Percentiles rank a stretch among this genome's conserved stretches.
These are phyloP conservation scores for Plasmodium fragile DNA, from an alignment of 169 alveolate species.

Conservation along the genomic window DNA sequence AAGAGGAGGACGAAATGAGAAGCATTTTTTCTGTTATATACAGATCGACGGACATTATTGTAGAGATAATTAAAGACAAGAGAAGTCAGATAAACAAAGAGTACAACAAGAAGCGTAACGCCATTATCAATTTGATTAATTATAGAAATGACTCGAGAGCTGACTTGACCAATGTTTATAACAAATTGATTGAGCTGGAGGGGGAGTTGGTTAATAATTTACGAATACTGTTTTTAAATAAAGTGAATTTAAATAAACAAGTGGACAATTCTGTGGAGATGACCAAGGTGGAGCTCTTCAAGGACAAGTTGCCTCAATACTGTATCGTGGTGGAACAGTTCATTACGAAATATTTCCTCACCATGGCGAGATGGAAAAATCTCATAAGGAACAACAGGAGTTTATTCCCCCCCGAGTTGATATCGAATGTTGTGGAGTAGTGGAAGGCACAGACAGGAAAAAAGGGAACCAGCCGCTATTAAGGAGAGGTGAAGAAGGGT, in stretches of 20 bases:
- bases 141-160: background rate
- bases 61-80: constrained; percentile 10
- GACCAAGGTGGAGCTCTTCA: background rate
- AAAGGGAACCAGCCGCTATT: background rate
- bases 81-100: background rate
- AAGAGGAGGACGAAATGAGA: background rate
- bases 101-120: constrained; percentile 9
- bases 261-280: constrained; percentile 28
- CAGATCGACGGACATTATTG: constrained; percentile 10
- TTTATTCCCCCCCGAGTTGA: constrained; percentile 19
- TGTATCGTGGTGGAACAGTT: constrained; percentile 24
- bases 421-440: background rate
- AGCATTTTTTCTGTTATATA: constrained; percentile 8
- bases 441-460: background rate
- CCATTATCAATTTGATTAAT: constrained; percentile 11
- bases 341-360: constrained; percentile 17
- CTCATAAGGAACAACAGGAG: background rate
- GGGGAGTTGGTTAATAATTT: constrained; percentile 3
- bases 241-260: constrained; percentile 18
- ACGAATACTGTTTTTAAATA: constrained; percentile 13
- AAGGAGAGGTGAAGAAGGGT: background rate
- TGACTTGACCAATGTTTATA: background rate
- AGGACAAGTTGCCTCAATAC: constrained; percentile 18
- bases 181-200: constrained; percentile 22
- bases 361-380: constrained; percentile 28